phyloP scores from a whole-genome alignment of 257 asterid species.

The Solanum clarkiae region DNA sequence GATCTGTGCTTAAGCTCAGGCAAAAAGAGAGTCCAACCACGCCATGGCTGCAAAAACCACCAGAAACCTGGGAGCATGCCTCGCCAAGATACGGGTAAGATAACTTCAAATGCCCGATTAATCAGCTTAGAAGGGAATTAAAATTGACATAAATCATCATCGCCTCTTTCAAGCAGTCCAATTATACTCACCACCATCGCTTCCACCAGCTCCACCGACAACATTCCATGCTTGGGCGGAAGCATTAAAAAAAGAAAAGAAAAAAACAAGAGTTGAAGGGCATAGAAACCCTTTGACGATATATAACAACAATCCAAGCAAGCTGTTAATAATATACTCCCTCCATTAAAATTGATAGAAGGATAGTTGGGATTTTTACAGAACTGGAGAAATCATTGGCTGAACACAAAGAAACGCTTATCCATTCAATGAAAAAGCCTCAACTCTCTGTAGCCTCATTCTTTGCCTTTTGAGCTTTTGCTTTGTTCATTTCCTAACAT shows the following conservation, averaged over 20 bases:
- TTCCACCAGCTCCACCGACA: background rate
- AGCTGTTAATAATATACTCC: background rate
- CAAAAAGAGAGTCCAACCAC: background rate
- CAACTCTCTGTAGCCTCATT: background rate
- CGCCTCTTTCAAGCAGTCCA: background rate
- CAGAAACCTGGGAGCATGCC: constrained; percentile 1
- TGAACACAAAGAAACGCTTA: constrained; percentile 29
- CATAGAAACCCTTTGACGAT: background rate
- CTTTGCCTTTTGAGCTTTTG: background rate
- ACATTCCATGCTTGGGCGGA: background rate
- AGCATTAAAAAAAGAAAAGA: background rate
- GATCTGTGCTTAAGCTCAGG: background rate
- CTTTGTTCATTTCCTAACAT: background rate
- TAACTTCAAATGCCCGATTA: background rate
- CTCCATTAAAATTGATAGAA: background rate
- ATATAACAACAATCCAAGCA: background rate
- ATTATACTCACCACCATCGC: background rate
- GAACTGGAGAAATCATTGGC: constrained; percentile 8
- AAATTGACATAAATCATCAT: background rate
- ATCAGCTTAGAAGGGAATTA: background rate
- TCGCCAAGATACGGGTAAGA: constrained; percentile 10
- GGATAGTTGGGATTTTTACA: constrained; percentile 3
- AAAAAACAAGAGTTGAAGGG: background rate
- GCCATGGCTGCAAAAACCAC: constrained; percentile 19
- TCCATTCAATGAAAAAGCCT: constrained; percentile 19